phyloP scores from a whole-genome alignment of 306 rosid species.

The Astragalus membranaceus region DNA sequence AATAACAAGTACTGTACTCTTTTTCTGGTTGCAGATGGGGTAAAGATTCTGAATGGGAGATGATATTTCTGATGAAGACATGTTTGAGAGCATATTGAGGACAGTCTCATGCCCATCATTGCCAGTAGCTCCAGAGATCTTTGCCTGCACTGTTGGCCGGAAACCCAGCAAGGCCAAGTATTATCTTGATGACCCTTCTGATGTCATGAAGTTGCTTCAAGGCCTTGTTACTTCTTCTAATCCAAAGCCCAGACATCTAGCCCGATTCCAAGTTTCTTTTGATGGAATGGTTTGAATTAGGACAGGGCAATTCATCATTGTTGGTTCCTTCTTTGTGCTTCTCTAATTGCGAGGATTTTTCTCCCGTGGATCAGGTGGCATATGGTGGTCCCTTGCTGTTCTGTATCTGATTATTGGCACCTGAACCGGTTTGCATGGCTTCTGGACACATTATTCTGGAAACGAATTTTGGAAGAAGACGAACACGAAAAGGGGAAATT shows the following conservation, averaged over 20 bases:
- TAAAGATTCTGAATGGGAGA: too few species aligned
- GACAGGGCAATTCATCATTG: too few species aligned
- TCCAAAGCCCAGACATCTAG: slow-evolving; percentile 50
- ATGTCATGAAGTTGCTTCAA: slow-evolving; percentile 55
- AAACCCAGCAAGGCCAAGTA: too few species aligned
- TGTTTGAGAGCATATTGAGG: slow-evolving; percentile 66
- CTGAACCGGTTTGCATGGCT: slow-evolving; percentile 13
- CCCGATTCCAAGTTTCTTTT: slow-evolving; percentile 59
- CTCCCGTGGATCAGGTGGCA: slow-evolving; percentile 10
- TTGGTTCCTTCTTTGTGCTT: not conserved
- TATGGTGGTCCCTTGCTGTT: slow-evolving; percentile 29
- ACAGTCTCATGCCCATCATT: slow-evolving; percentile 37
- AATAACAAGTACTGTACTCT: too few species aligned
- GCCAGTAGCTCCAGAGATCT: slow-evolving; percentile 53
- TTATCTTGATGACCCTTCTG: slow-evolving; percentile 56
- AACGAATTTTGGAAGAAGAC: too few species aligned
- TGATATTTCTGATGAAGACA: slow-evolving; percentile 72
- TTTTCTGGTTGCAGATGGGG: too few species aligned
- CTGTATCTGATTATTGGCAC: too few species aligned
- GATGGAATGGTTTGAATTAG: slow-evolving; percentile 44
- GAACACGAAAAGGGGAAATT: too few species aligned
- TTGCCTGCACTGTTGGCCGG: too few species aligned
- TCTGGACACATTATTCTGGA: slow-evolving; percentile 12
- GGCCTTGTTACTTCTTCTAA: slow-evolving; percentile 56
- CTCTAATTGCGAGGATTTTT: slow-evolving; percentile 2